phyloP scores from a whole-genome alignment of 2,329 filamentous ascomycete genomes.

The Chaetothyriales sp. region DNA sequence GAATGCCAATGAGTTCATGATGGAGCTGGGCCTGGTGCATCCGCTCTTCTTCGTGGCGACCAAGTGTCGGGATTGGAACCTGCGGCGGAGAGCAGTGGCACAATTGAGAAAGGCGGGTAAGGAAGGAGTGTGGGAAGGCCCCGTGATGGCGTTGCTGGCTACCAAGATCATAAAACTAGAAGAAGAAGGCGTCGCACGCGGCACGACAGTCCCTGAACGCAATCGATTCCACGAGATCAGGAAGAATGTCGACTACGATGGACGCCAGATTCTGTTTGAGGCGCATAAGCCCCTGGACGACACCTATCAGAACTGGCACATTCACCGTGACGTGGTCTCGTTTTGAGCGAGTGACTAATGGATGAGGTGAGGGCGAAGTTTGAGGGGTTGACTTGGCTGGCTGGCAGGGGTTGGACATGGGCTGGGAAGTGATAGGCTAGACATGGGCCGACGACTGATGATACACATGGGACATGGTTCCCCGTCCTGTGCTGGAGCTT shows the following conservation, averaged over 20 bases:
- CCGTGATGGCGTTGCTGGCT: conserved; percentile 19
- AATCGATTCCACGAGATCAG: conserved; percentile 17
- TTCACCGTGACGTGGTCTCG: conserved; percentile 10
- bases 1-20: conserved; percentile 13
- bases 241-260: conserved; percentile 18
- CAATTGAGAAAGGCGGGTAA: conserved; percentile 21
- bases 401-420: too few relatives aligned
- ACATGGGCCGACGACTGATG: too few relatives aligned
- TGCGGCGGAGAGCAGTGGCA: conserved; percentile 19
- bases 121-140: conserved; percentile 25
- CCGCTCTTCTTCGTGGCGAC: conserved; percentile 22
- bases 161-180: conserved; percentile 18
- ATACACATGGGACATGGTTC: too few relatives aligned
- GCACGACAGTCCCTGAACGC: conserved; percentile 12
- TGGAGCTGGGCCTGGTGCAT: conserved; percentile 22
- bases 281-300: conserved; percentile 12
- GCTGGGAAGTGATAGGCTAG: too few relatives aligned
- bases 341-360: conserved; percentile 13
- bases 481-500: too few relatives aligned
- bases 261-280: conserved; percentile 12
- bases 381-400: too few relatives aligned
- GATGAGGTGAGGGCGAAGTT: too few relatives aligned
- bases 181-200: conserved; percentile 11
- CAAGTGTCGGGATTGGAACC: conserved; percentile 18
- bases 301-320: conserved; percentile 13